Conservation (phyloP, 768 basidiomycete genomes). For the Fomitopsis pulvina region DNA sequence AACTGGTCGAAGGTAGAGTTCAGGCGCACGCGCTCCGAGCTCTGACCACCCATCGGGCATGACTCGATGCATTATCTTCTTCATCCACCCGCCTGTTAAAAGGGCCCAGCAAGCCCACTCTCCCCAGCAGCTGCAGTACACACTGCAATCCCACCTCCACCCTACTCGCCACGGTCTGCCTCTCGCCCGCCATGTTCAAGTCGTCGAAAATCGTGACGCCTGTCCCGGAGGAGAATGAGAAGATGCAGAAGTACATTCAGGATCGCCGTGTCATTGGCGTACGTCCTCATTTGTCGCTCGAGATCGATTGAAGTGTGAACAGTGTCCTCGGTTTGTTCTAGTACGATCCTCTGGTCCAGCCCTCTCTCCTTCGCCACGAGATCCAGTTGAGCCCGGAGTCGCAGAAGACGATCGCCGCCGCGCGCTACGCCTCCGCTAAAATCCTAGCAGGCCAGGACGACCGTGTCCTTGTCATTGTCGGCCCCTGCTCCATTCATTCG, state of each 20-base stretch:
- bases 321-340: slow-evolving; percentile 22
- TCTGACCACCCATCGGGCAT: neutral
- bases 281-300: slow-evolving; percentile 25
- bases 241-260: slow-evolving; percentile 68
- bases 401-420: slow-evolving; percentile 68
- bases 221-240: slow-evolving; percentile 56
- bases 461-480: slow-evolving; percentile 84
- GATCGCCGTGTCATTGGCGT: slow-evolving; percentile 79
- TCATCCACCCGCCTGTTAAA: neutral
- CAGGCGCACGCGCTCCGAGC: neutral
- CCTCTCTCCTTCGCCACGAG: slow-evolving; percentile 85
- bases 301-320: neutral
- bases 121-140: slow-evolving; percentile 14
- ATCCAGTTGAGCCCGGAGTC: slow-evolving; percentile 61
- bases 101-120: slow-evolving; percentile 16
- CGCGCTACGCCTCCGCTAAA: slow-evolving; percentile 72
- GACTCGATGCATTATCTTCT: neutral
- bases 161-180: slow-evolving; percentile 17
- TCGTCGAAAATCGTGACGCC: slow-evolving; percentile 44
- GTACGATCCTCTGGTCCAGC: slow-evolving; percentile 97
- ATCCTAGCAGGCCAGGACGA: slow-evolving; percentile 83
- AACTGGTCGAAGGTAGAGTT: neutral
- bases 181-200: slow-evolving; percentile 17
- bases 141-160: slow-evolving; percentile 10
- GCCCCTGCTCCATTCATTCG: slow-evolving; percentile 94